Evolutionary conservation across 2,329 filamentous ascomycete species (phyloP), one percentile per base, ranked within the genome.

Genomic region (Hymenoscyphus linearis): DNA sequence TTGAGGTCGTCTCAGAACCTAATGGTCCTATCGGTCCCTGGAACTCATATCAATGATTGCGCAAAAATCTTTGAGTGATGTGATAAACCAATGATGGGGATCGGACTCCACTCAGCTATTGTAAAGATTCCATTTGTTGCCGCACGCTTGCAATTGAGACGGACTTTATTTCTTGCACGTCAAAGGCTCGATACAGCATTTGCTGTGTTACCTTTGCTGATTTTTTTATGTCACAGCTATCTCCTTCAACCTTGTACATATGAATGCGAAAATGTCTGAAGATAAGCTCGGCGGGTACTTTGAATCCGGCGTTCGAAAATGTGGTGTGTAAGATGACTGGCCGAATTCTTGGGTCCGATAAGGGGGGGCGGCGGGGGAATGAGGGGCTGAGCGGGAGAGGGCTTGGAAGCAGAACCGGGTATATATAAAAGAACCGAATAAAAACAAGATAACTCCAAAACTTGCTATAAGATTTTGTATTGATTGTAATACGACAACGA

Each of bases 191-290:
- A 58, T 58, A 58, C 37, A 58, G 57, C 54, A 22, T 22, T 50
- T 50, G 44, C n/a, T 50, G 44, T 56, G 40, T 58, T 53, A 44
- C 18, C 37, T 25, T 52, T 58, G 40, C 47, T 35, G n/a, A 44
- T 52, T 58, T 16, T 58, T 52, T 58, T 58, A 36, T 58, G 57
- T 57, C 55, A 57, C 55, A 50, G 16, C 35, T 44, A 36, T 56
- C 55, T 18, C 18, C 26, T 7, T 7, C 35, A 22, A 12, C 35
- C 35, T 44, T 26, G 31, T 34, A 25, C 55, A 37, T 56, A 36
- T 12, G 40, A 47, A 50, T 22, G 22, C 34, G 22, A 31, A 34
- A 12, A 57, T 22, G 40, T 50, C 50, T 14, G 27, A 18, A 57
- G 55, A 57, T 57, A 57, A 57, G 55, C 55, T 37, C 47, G 34